Conservation (phyloP, 352 stramenopile species). For the Thalassiosira exigua region DNA sequence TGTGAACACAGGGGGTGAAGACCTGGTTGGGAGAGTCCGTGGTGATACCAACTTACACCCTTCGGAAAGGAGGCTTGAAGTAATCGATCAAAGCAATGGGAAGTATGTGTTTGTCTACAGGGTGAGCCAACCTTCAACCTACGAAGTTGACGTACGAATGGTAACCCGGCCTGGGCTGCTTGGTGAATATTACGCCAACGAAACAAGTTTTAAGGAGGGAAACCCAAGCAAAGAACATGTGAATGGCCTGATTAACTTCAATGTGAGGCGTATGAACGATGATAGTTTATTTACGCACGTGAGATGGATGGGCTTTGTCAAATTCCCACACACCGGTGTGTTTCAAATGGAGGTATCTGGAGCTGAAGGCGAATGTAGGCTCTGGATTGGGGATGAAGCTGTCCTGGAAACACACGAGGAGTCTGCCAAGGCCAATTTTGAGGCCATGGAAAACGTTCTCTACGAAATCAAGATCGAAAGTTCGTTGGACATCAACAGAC, state of each 20-base stretch:
- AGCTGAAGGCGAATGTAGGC: slow-evolving; percentile 34
- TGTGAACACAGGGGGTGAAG: slow-evolving; percentile 15
- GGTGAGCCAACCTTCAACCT: slow-evolving; percentile 33
- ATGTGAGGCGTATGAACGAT: background rate
- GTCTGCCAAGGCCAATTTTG: slow-evolving; percentile 16
- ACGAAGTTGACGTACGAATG: slow-evolving; percentile 44
- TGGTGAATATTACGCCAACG: slow-evolving; percentile 37
- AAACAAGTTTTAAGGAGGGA: slow-evolving; percentile 27
- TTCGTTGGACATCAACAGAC: slow-evolving; percentile 23
- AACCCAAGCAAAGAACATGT: slow-evolving; percentile 8
- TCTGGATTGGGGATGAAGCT: slow-evolving; percentile 26
- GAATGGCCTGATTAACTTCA: slow-evolving; percentile 32
- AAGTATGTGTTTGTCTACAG: slow-evolving; percentile 45
- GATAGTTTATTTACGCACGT: slow-evolving; percentile 16
- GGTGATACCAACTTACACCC: slow-evolving; percentile 15
- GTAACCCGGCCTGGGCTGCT: slow-evolving; percentile 27
- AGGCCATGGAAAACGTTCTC: slow-evolving; percentile 34
- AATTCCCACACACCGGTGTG: slow-evolving; percentile 36
- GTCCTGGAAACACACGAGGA: slow-evolving; percentile 23
- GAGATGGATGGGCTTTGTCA: slow-evolving; percentile 40
- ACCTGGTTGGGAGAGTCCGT: slow-evolving; percentile 33
- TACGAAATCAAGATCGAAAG: slow-evolving; percentile 53
- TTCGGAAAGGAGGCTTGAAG: slow-evolving; percentile 11
- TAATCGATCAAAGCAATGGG: slow-evolving; percentile 53
- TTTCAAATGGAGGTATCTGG: slow-evolving; percentile 41